These are phyloP conservation scores for Begonia loranthoides DNA, from an alignment of 306 rosid genomes.

Conservation along the genomic window DNA sequence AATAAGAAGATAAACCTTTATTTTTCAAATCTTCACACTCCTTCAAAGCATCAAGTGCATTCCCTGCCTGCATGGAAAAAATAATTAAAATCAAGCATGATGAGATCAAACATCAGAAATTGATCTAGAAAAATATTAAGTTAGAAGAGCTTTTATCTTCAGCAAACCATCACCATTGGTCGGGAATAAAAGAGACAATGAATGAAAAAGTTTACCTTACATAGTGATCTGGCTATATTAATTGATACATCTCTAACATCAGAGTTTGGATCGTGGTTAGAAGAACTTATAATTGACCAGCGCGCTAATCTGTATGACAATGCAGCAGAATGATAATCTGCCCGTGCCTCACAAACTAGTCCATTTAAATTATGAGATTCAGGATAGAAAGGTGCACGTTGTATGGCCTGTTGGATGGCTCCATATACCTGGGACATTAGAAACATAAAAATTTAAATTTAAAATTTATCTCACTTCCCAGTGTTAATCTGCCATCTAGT, in stretches of 20 bases:
- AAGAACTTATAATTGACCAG: conserved; percentile 25
- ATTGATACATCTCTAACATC: conserved; percentile 45
- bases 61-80: conserved; percentile 57
- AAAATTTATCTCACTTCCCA: neutral
- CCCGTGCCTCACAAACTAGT: conserved; percentile 67
- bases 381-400: conserved; percentile 72
- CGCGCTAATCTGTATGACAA: conserved; percentile 61
- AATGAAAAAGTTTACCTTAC: conserved; percentile 3
- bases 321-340: conserved; percentile 64
- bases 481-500: conserved; percentile 11
- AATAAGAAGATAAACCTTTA: conserved; percentile 32
- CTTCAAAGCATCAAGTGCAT: conserved; percentile 50
- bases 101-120: too few relatives aligned
- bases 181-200: neutral
- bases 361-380: conserved; percentile 84
- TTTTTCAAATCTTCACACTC: conserved; percentile 73
- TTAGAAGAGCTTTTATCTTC: too few relatives aligned
- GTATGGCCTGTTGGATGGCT: conserved; percentile 87
- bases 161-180: too few relatives aligned
- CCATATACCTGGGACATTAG: conserved; percentile 48
- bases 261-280: conserved; percentile 30
- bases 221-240: conserved; percentile 74
- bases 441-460: conserved; percentile 7
- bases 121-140: too few relatives aligned
- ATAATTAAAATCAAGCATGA: conserved; percentile 5